Conservation (phyloP, 129 eudicot species). For the Silybum marianum region DNA sequence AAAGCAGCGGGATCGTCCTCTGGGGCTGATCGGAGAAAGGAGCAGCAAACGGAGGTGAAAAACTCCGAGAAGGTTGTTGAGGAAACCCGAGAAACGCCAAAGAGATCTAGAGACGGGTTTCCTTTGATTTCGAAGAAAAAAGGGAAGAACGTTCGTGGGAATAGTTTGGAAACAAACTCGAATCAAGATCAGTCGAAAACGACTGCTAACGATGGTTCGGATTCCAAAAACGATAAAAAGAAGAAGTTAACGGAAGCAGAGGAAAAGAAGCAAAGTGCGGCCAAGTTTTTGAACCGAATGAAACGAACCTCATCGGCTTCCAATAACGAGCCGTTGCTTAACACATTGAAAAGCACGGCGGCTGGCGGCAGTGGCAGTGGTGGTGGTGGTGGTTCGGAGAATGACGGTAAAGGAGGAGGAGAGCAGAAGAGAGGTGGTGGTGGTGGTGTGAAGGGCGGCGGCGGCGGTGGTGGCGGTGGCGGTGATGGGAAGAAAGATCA, state of each 20-base stretch:
- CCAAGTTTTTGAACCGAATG: conserved; percentile 54
- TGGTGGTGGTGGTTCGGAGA: conserved; percentile 37
- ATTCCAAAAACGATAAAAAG: conserved; percentile 41
- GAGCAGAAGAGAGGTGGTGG: conserved; percentile 45
- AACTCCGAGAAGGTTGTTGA: conserved; percentile 31
- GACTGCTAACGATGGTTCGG: conserved; percentile 31
- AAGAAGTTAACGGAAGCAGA: conserved; percentile 41
- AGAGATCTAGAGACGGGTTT: conserved; percentile 47
- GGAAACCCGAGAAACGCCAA: conserved; percentile 40
- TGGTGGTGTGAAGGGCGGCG: conserved; percentile 30
- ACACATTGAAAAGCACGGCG: conserved; percentile 43
- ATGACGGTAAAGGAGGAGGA: conserved; percentile 22
- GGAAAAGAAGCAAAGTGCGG: conserved; percentile 59
- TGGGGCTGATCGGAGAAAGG: conserved; percentile 46
- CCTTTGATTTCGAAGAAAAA: conserved; percentile 40
- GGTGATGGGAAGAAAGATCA: conserved; percentile 50
- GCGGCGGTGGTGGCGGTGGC: conserved; percentile 26
- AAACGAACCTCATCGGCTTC: conserved; percentile 40
- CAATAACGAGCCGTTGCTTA: conserved; percentile 37
- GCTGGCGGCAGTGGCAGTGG: conserved; percentile 8
- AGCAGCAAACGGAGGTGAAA: conserved; percentile 38
- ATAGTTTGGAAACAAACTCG: not conserved
- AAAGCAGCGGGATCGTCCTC: conserved; percentile 50
- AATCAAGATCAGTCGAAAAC: conserved; percentile 19
- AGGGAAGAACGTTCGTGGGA: conserved; percentile 26